A percentile compares a stretch with the other conserved stretches of the same genome.
These are phyloP conservation scores for Vitis hybrid DNA, from an alignment of 177 flowering plant species.

Conservation along the genomic window DNA sequence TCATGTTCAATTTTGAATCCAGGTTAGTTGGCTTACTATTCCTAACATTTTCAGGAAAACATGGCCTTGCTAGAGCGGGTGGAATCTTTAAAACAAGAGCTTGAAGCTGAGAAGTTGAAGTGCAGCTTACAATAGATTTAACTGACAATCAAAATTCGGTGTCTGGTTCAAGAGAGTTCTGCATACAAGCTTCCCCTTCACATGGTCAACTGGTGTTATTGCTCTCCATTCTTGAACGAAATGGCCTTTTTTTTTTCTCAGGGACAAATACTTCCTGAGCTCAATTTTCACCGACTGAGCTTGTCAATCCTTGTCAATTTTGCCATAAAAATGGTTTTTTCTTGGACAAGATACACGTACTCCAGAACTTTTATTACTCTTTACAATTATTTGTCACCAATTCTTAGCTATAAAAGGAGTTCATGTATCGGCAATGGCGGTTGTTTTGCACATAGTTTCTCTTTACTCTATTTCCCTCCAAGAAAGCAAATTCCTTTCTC, in stretches of 20 bases:
- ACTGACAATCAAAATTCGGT: neutral
- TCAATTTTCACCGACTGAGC: neutral
- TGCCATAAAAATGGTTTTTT: neutral
- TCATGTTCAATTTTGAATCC: neutral
- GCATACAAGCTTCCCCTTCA: neutral
- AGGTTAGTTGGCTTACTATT: neutral
- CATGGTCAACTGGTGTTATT: too few species aligned
- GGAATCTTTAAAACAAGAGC: conserved; percentile 56
- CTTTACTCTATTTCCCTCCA: too few species aligned
- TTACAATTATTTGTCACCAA: too few species aligned
- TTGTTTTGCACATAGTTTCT: too few species aligned
- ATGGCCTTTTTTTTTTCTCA: neutral
- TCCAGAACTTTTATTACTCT: too few species aligned
- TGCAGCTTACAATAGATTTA: conserved; percentile 31
- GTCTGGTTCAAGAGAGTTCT: neutral
- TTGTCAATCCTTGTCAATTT: neutral
- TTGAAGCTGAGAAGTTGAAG: conserved; percentile 51
- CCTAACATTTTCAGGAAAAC: conserved; percentile 53
- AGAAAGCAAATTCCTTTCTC: too few species aligned
- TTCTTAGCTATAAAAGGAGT: too few species aligned
- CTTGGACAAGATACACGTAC: neutral
- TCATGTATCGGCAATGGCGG: too few species aligned
- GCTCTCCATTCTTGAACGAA: neutral
- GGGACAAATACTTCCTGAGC: neutral
- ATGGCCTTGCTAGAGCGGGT: conserved; percentile 46